Evolutionary conservation across 1,284 basidiomycete species (phyloP).

Genomic region (Coniferiporia weirii): DNA sequence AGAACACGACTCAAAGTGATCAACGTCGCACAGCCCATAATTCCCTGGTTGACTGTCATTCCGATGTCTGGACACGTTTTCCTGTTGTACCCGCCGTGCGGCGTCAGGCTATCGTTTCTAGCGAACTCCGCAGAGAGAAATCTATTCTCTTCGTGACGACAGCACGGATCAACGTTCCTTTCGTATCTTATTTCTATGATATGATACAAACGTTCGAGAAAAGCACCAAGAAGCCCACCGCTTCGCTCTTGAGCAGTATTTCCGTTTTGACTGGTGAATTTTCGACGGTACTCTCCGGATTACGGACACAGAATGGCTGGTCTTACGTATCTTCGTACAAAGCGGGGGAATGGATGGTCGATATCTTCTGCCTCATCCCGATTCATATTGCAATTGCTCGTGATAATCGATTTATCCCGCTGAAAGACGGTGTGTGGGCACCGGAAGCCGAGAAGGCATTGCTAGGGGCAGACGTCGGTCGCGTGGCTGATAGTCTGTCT

Average conservation of each 20-base stretch:
- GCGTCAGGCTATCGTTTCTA: constrained; percentile 38
- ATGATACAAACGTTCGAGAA: constrained; percentile 44
- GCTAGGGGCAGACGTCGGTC: constrained; percentile 51
- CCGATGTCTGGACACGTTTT: constrained; percentile 60
- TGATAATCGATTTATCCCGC: constrained; percentile 54
- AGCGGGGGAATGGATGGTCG: constrained; percentile 59
- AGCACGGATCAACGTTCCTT: background rate
- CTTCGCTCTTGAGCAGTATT: constrained; percentile 35
- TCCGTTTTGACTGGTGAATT: constrained; percentile 26
- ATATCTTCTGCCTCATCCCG: constrained; percentile 57
- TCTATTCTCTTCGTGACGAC: constrained; percentile 40
- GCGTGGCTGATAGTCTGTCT: constrained; percentile 48
- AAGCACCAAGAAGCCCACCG: constrained; percentile 46
- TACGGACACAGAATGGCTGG: constrained; percentile 22
- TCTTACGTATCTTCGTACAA: constrained; percentile 34
- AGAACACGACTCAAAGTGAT: constrained; percentile 16
- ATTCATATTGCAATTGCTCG: constrained; percentile 55
- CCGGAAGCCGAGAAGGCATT: constrained; percentile 44
- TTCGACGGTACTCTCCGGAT: constrained; percentile 19
- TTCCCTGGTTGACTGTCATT: constrained; percentile 49
- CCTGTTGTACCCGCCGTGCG: constrained; percentile 53
- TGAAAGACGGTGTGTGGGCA: constrained; percentile 54
- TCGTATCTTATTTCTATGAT: constrained; percentile 38
- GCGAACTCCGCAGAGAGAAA: constrained; percentile 26
- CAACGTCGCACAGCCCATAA: constrained; percentile 36